Percentiles rank a stretch among this genome's conserved stretches.
These are phyloP conservation scores for Akebia trifoliata DNA, from an alignment of 164 flowering plant genomes.

Conservation along the genomic window DNA sequence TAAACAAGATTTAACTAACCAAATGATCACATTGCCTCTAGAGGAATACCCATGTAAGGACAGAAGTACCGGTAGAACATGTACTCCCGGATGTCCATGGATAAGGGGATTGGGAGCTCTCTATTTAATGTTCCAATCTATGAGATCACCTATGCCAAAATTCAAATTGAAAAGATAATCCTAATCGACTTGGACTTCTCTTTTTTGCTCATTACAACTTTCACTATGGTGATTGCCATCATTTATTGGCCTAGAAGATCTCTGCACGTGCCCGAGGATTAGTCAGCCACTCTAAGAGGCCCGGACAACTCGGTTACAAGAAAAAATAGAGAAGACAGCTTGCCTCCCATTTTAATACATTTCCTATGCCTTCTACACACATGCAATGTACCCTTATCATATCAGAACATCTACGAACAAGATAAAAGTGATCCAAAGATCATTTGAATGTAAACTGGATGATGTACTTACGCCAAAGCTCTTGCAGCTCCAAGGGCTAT, in stretches of 20 bases:
- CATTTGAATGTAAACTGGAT: neutral
- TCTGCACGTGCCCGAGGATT: too few relatives aligned
- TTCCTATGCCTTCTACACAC: neutral
- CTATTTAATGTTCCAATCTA: slow-evolving; percentile 1
- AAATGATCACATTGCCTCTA: neutral
- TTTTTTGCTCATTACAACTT: neutral
- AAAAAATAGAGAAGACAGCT: neutral
- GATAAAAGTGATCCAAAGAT: neutral
- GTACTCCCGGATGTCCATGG: neutral
- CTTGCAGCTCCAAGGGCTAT: slow-evolving; percentile 85
- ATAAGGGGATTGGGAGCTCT: neutral
- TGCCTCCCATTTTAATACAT: neutral
- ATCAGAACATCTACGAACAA: neutral
- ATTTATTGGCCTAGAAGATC: neutral
- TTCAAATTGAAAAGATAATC: neutral
- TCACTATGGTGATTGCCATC: neutral
- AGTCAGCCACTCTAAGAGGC: neutral
- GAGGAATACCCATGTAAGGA: neutral
- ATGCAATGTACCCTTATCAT: neutral
- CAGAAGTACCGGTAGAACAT: neutral
- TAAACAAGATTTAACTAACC: neutral
- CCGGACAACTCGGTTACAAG: neutral
- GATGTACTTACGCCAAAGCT: slow-evolving; percentile 84
- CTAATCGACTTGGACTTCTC: neutral
- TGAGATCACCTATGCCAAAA: neutral